Conservation (phyloP, 257 asterid species). For the Solanum megistacrolobum region DNA sequence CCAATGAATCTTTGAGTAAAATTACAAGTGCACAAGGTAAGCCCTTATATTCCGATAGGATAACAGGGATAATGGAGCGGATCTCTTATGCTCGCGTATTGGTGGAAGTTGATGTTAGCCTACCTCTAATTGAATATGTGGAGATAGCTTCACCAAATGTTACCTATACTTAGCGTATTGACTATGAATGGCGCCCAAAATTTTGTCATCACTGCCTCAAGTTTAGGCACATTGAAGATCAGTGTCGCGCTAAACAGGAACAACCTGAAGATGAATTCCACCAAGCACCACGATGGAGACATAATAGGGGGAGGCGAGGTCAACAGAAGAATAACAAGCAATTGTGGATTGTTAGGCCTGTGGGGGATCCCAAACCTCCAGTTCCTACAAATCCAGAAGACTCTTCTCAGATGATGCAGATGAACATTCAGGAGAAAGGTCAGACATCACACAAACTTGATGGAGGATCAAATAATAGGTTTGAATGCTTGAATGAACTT, state of each 20-base stretch:
- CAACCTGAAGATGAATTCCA: neutral
- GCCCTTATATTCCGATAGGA: too few species aligned
- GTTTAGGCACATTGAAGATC: neutral
- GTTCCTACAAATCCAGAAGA: too few species aligned
- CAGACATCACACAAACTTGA: neutral
- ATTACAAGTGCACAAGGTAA: too few species aligned
- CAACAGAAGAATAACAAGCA: neutral
- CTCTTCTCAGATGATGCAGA: neutral
- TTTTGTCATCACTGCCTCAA: neutral
- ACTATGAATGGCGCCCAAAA: neutral
- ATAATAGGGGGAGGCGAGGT: neutral
- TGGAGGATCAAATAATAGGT: too few species aligned
- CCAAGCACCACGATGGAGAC: neutral
- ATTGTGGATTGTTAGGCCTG: neutral
- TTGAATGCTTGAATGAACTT: neutral
- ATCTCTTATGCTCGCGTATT: too few species aligned
- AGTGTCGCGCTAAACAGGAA: neutral
- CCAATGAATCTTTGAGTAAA: too few species aligned
- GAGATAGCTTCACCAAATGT: neutral
- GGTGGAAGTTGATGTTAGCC: too few species aligned
- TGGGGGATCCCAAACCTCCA: neutral
- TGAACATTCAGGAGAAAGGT: too few species aligned
- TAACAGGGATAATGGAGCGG: too few species aligned
- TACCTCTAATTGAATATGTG: too few species aligned
- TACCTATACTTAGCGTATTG: too few species aligned